Percentiles rank a stretch among this genome's conserved stretches.
phyloP scores from a whole-genome alignment of 2,329 filamentous ascomycete species.

The Colletotrichum sp. region DNA sequence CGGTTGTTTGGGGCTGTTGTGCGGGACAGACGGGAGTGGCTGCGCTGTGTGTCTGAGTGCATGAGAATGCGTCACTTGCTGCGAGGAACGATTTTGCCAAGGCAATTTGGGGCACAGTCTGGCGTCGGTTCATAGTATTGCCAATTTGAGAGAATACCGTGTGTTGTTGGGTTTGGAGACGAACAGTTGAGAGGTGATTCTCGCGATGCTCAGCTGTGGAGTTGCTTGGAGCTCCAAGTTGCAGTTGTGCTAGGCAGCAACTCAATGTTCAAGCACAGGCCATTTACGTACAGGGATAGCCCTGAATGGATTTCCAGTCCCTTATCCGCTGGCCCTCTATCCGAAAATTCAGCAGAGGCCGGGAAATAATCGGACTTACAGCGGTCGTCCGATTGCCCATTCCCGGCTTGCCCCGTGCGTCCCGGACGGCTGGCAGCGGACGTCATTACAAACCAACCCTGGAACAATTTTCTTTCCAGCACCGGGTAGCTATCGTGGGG shows the following conservation, averaged over 20 bases:
- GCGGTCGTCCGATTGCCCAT: background rate
- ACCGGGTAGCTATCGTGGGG: background rate
- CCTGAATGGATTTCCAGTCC: background rate
- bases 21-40: background rate
- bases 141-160: background rate
- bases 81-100: background rate
- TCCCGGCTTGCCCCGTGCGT: background rate
- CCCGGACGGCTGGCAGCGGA: background rate
- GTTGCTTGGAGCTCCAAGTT: background rate
- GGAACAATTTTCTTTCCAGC: slow-evolving; percentile 9
- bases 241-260: background rate
- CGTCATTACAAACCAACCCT: slow-evolving; percentile 15
- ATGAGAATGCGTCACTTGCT: background rate
- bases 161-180: background rate
- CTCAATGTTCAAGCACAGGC: background rate
- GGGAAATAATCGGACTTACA: background rate
- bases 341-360: background rate
- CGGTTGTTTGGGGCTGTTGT: background rate
- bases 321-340: background rate
- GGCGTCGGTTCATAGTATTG: rapidly evolving
- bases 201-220: background rate
- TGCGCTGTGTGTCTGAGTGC: background rate
- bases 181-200: background rate
- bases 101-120: background rate
- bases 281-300: background rate